Conservation (phyloP, 768 basidiomycete species). For the Obba rivulosa region DNA sequence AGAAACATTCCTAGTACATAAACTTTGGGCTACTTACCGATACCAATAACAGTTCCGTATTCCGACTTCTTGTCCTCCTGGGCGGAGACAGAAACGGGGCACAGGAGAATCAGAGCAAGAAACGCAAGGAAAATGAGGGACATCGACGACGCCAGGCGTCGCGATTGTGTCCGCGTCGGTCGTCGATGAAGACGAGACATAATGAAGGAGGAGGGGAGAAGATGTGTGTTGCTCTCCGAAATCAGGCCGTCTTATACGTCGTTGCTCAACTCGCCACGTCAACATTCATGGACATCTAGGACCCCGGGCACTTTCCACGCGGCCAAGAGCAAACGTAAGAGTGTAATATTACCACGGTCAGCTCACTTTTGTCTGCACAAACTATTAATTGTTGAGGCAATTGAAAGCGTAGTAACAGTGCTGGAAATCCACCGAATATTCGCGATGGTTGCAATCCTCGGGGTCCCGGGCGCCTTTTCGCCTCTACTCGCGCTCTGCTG, state of each 20-base stretch:
- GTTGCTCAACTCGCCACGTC: conserved; percentile 16
- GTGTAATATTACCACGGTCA: no score
- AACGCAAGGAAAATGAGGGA: conserved; percentile 44
- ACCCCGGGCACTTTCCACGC: conserved; percentile 7
- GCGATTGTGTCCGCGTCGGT: conserved; percentile 55
- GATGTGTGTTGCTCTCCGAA: conserved; percentile 1
- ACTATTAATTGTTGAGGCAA: no score
- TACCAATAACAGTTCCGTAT: conserved; percentile 92
- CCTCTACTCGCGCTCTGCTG: no score
- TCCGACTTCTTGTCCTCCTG: conserved; percentile 58
- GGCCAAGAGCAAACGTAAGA: no score
- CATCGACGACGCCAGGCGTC: conserved; percentile 50
- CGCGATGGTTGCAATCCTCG: no score
- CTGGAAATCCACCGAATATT: no score
- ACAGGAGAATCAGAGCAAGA: conserved; percentile 68
- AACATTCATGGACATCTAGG: conserved; percentile 8
- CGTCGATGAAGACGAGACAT: conserved; percentile 26
- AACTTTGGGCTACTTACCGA: conserved; percentile 57
- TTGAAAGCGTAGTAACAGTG: no score
- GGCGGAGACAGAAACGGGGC: conserved; percentile 57
- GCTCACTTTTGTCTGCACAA: no score
- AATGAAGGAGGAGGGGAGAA: conserved; percentile 12
- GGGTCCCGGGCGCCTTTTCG: no score
- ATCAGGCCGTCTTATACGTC: conserved; percentile 12
- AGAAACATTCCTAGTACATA: background rate